A percentile compares a stretch with the other conserved stretches of the same genome.
phyloP scores from a whole-genome alignment of 768 basidiomycete genomes.

The Daedalea quercina region DNA sequence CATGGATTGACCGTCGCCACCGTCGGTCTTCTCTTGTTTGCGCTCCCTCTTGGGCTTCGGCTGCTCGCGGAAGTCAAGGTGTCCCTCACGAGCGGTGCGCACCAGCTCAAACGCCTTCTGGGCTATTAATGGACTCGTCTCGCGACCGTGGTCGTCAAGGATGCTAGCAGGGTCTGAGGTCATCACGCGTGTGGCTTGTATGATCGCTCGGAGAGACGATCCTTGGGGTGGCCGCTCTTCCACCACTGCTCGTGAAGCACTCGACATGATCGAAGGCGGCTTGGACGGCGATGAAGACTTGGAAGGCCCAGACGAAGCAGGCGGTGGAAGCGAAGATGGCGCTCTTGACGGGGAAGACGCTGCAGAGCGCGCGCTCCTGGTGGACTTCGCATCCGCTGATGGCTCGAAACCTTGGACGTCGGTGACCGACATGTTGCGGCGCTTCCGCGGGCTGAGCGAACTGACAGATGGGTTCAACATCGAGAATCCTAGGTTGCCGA shows the following conservation, averaged over 20 bases:
- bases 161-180: slow-evolving; percentile 70
- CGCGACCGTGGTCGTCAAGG: slow-evolving; percentile 62
- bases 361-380: slow-evolving; percentile 2
- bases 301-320: slow-evolving; percentile 2
- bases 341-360: slow-evolving; percentile 7
- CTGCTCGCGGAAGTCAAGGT: slow-evolving; percentile 41
- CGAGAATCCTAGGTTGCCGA: slow-evolving; percentile 66
- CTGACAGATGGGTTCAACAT: slow-evolving; percentile 46
- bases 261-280: slow-evolving; percentile 1
- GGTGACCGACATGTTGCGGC: slow-evolving; percentile 18
- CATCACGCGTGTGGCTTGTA: slow-evolving; percentile 85
- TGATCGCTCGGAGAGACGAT: slow-evolving; percentile 65
- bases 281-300: slow-evolving; percentile 13
- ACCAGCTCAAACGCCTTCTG: slow-evolving; percentile 64
- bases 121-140: slow-evolving; percentile 54
- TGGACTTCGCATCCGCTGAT: neutral
- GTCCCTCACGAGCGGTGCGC: slow-evolving; percentile 58
- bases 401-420: slow-evolving; percentile 8
- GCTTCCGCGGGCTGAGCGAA: slow-evolving; percentile 10
- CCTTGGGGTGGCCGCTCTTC: slow-evolving; percentile 44
- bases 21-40: slow-evolving; percentile 12
- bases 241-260: neutral
- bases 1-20: slow-evolving; percentile 3
- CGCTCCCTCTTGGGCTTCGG: slow-evolving; percentile 38
- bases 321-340: slow-evolving; percentile 7